Base-by-base conservation (phyloP, 169 alveolate genomes). In the Besnoitia besnoiti region DNA sequence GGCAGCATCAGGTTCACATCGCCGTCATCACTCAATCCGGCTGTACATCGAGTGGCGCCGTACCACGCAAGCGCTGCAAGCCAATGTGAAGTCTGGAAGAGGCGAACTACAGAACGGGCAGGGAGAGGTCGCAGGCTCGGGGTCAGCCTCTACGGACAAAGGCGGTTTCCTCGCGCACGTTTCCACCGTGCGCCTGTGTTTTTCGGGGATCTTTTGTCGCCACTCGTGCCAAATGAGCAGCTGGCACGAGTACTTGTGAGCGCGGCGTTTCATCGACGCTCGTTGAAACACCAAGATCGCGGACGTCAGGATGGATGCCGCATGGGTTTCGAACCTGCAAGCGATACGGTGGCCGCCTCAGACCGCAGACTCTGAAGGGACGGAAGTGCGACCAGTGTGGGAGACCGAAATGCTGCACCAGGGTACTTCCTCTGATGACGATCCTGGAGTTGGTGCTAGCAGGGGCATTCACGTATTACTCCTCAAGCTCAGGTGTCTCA, bases 251-350 rank as follows among this genome's bases (percentile, higher is more conserved):
- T 77, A 77, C 21, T 37, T 40, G 87, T 77, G 87, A 0, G 87
- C 87, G 19, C 40, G 49, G 0, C 14, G 59, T 21, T 35, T 37
- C 87, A 37, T 77, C 21, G 37, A 21, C 10, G 55, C 59, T 44
- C 59, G 2, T 21, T 77, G 87, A 35, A 37, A 77, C 50, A 79
- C 47, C 55, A 89, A 59, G 73, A 89, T 39, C 5, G 93, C 67
- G 30, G 93, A 73, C 14, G 93, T 89, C 89, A 89, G 19, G 77
- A 89, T 47, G 35, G 93, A 37, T 30, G 93, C 89, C 46, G 93
- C 87, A 12, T 89, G 93, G 33, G 77, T 39, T 51, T 75, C 89
- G 37, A 89, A 89, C 12, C 93, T 89, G 93, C 51, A n/a, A 55
- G 24, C 55, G 39, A 67, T n/a, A 67, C 80, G 40, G 42, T n/a